Percentiles rank a stretch among this genome's conserved stretches.
Evolutionary conservation across 306 rosid species (phyloP).

Genomic region (Cajanus cajan): DNA sequence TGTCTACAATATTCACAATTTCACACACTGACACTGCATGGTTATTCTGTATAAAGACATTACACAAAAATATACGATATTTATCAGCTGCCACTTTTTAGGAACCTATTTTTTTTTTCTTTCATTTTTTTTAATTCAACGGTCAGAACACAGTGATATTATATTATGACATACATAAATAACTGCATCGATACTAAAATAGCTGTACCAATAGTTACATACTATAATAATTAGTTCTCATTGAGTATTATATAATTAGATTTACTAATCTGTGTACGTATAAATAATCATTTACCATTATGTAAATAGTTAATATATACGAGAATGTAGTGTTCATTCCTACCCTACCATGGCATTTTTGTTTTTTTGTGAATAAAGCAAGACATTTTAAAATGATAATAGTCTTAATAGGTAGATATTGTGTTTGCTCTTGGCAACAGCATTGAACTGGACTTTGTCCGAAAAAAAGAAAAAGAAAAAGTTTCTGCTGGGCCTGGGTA

Average conservation of each 20-base stretch:
- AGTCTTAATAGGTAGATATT: not conserved
- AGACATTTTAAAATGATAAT: not conserved
- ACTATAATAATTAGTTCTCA: not conserved
- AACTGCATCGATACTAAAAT: not conserved
- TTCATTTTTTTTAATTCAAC: not conserved
- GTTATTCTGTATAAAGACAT: constrained; percentile 10
- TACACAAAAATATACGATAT: not conserved
- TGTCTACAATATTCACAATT: constrained; percentile 30
- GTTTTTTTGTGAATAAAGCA: not conserved
- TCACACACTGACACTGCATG: not conserved
- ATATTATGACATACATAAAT: too few species aligned
- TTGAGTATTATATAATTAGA: not conserved
- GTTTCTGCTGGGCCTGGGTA: constrained; percentile 30
- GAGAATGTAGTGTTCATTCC: not conserved
- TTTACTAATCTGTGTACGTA: not conserved
- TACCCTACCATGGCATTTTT: constrained; percentile 12
- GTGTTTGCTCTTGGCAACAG: constrained; percentile 21
- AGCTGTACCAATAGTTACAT: not conserved
- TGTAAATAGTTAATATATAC: not conserved
- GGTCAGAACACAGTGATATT: not conserved
- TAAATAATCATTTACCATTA: not conserved
- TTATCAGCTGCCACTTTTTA: not conserved
- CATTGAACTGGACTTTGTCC: constrained; percentile 22
- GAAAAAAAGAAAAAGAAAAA: not conserved
- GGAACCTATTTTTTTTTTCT: not conserved